Conservation (phyloP, 441 rosid species). For the Pelargonium exstipulatum region DNA sequence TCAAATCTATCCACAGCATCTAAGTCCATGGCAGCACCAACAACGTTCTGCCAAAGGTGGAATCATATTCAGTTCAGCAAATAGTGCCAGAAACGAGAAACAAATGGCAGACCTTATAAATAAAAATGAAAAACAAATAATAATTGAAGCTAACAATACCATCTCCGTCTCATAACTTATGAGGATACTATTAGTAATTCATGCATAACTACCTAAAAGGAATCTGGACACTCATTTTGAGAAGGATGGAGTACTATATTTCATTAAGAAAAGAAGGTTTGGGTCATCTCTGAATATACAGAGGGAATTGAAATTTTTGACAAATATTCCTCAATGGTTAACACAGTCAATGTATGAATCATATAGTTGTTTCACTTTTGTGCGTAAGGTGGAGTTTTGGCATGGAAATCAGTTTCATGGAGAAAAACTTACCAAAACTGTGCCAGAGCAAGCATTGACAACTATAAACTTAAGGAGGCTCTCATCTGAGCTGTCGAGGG, state of each 20-base stretch:
- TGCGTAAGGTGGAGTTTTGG: neutral
- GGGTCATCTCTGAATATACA: no score
- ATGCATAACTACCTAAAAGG: no score
- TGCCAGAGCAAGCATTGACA: slow-evolving; percentile 48
- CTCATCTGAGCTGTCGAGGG: slow-evolving; percentile 53
- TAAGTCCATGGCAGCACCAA: slow-evolving; percentile 41
- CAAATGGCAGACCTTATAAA: neutral
- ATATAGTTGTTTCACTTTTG: neutral
- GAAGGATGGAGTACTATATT: no score
- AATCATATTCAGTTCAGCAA: slow-evolving; percentile 11
- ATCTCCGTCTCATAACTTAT: no score
- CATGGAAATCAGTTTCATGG: slow-evolving; percentile 11
- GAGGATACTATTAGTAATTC: no score
- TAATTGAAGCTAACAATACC: no score
- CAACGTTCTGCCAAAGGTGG: slow-evolving; percentile 44
- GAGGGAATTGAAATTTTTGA: no score
- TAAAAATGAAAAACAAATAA: neutral
- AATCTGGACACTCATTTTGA: no score
- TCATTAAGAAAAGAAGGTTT: no score
- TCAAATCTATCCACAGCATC: slow-evolving; percentile 35
- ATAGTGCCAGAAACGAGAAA: slow-evolving; percentile 4
- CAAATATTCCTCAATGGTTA: neutral
- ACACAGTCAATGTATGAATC: neutral
- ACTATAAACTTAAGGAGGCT: slow-evolving; percentile 47
- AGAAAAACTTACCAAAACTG: slow-evolving; percentile 53